These are phyloP conservation scores for Xerocomus spinulosus DNA, from an alignment of 768 basidiomycete species.

Conservation along the genomic window DNA sequence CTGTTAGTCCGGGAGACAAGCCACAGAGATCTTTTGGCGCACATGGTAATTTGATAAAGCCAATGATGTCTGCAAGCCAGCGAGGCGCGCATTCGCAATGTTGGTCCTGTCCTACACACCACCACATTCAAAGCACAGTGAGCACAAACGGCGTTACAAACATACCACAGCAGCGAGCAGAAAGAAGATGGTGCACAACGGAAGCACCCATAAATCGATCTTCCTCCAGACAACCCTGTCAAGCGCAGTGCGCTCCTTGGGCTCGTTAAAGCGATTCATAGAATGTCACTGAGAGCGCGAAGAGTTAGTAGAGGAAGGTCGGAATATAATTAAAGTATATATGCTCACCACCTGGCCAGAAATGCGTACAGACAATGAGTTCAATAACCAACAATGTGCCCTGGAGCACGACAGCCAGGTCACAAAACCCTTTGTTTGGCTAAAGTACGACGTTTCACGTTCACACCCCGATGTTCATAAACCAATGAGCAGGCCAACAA, in stretches of 20 bases:
- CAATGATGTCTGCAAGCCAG: constrained; percentile 53
- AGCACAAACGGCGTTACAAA: background rate
- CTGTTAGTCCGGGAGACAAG: background rate
- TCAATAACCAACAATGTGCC: too few species aligned
- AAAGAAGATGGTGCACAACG: constrained; percentile 46
- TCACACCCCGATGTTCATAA: too few species aligned
- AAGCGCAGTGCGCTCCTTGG: constrained; percentile 14
- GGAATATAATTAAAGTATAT: background rate
- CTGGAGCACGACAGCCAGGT: too few species aligned
- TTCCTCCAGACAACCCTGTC: constrained; percentile 45
- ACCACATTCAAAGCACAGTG: background rate
- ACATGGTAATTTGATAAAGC: constrained; percentile 29
- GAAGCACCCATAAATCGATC: constrained; percentile 44
- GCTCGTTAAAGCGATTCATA: background rate
- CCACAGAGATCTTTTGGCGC: background rate
- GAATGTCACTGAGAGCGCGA: background rate
- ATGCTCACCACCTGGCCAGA: background rate
- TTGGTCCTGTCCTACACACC: constrained; percentile 36
- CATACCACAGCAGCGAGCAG: constrained; percentile 50
- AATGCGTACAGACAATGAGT: background rate
- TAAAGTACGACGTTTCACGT: too few species aligned
- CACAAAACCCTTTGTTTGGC: too few species aligned
- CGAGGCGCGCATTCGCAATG: constrained; percentile 57
- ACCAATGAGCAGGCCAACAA: too few species aligned
- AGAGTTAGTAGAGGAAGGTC: background rate